Evolutionary conservation across 2,329 filamentous ascomycete species (phyloP).

Genomic region (Davidsoniella virescens): DNA sequence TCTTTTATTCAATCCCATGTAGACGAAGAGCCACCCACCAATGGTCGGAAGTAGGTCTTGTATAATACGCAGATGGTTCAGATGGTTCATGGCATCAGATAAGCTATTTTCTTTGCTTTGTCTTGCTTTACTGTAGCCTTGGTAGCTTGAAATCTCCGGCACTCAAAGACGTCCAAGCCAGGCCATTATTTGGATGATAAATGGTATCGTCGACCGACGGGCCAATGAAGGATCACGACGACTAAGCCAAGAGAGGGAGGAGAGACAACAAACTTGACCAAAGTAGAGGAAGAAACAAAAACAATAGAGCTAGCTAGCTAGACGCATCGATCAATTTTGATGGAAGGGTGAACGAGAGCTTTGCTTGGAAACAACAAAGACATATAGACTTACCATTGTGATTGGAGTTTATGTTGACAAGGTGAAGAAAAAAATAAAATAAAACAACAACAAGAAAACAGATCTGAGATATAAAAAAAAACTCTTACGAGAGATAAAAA

Average conservation of each 20-base stretch:
- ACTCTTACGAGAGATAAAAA: constrained; percentile 3
- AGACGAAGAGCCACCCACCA: too few relatives aligned
- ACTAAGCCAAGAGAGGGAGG: background rate
- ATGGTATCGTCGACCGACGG: too few relatives aligned
- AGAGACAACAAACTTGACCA: background rate
- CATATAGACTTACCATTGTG: constrained; percentile 12
- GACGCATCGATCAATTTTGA: background rate
- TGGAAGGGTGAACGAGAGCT: background rate
- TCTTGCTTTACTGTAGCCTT: too few relatives aligned
- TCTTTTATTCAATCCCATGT: too few relatives aligned
- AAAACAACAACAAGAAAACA: constrained; percentile 13
- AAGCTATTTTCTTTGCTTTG: too few relatives aligned
- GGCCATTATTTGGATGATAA: too few relatives aligned
- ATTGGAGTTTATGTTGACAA: background rate
- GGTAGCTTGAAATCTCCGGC: too few relatives aligned
- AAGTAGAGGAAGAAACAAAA: constrained; percentile 4
- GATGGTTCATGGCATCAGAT: too few relatives aligned
- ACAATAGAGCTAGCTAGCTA: background rate
- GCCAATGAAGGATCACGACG: background rate
- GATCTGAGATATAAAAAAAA: constrained; percentile 15
- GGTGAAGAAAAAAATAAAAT: constrained; percentile 15
- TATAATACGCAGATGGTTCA: too few relatives aligned
- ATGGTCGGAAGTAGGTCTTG: too few relatives aligned
- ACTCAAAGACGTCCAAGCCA: too few relatives aligned
- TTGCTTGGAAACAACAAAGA: background rate